Conservation (phyloP, 164 flowering plant species). For the Protea cynaroides region DNA sequence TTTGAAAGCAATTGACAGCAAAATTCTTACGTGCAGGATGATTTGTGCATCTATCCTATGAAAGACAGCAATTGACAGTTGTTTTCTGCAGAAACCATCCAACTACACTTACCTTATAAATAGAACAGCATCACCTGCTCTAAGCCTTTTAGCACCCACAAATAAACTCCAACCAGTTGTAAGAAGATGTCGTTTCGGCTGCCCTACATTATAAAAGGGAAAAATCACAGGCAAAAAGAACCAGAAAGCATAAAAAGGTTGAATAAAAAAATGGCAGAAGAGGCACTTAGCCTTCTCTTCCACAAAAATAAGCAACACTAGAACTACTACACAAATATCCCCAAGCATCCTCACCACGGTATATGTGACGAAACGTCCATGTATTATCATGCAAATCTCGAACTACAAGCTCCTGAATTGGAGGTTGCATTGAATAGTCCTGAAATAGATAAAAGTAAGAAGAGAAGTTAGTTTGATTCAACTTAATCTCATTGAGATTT, state of each 20-base stretch:
- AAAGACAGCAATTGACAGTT: too few relatives aligned
- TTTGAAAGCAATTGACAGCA: too few relatives aligned
- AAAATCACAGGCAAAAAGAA: not conserved
- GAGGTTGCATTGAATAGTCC: constrained; percentile 96
- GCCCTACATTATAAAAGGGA: constrained; percentile 46
- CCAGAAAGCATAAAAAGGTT: not conserved
- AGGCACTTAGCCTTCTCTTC: not conserved
- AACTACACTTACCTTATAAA: constrained; percentile 68
- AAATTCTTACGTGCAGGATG: too few relatives aligned
- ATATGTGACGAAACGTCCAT: constrained; percentile 97
- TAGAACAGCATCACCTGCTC: constrained; percentile 90
- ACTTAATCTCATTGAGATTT: not conserved
- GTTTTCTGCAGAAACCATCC: too few relatives aligned
- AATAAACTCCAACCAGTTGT: constrained; percentile 99
- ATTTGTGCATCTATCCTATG: too few relatives aligned
- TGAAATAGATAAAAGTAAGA: constrained; percentile 20
- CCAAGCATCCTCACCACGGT: constrained; percentile 59
- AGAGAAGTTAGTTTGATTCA: not conserved
- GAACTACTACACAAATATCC: not conserved
- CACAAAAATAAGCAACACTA: not conserved
- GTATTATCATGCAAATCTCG: constrained; percentile 88
- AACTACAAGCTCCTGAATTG: constrained; percentile 90
- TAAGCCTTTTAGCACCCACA: constrained; percentile 85
- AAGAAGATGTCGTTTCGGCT: constrained; percentile 95
- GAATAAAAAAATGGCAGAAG: not conserved